These are phyloP conservation scores for Daedaleopsis sinensis DNA, from an alignment of 768 basidiomycete species.

Conservation along the genomic window DNA sequence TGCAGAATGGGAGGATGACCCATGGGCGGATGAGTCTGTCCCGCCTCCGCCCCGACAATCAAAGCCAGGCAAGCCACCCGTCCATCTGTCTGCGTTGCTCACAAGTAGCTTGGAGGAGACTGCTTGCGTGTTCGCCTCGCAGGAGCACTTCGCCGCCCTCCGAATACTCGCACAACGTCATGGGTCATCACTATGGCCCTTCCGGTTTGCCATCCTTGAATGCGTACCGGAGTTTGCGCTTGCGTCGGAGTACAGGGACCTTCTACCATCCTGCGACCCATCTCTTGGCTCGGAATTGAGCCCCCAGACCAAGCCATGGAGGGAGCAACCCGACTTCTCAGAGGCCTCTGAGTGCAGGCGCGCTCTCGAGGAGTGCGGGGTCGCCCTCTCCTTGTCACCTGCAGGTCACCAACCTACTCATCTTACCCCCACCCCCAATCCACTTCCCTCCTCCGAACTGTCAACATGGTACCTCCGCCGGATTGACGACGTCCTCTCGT, in stretches of 20 bases:
- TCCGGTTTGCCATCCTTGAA: slow-evolving; percentile 70
- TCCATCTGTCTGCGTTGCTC: slow-evolving; percentile 70
- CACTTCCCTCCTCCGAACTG: slow-evolving; percentile 54
- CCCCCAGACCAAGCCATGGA: slow-evolving; percentile 44
- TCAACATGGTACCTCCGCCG: slow-evolving; percentile 75
- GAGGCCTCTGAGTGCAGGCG: slow-evolving; percentile 50
- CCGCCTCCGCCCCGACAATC: slow-evolving; percentile 24
- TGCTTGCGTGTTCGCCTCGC: slow-evolving; percentile 69
- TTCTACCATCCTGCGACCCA: slow-evolving; percentile 67
- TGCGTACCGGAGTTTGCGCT: slow-evolving; percentile 73
- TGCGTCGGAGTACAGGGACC: slow-evolving; percentile 59
- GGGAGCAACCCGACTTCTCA: slow-evolving; percentile 58
- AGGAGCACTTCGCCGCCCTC: slow-evolving; percentile 60
- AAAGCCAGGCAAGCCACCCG: slow-evolving; percentile 36
- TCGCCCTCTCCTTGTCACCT: slow-evolving; percentile 4
- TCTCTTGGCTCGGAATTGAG: slow-evolving; percentile 46
- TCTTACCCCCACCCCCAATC: slow-evolving; percentile 24
- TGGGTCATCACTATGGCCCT: slow-evolving; percentile 60
- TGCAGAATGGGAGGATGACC: slow-evolving; percentile 76
- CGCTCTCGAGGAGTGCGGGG: slow-evolving; percentile 39
- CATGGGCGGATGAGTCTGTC: slow-evolving; percentile 63
- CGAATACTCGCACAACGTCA: slow-evolving; percentile 62
- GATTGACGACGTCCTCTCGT: slow-evolving; percentile 60
- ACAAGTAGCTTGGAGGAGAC: slow-evolving; percentile 54
- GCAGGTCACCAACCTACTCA: not conserved